Conservation (phyloP, 768 basidiomycete genomes). For the Scleroderma bovista region DNA sequence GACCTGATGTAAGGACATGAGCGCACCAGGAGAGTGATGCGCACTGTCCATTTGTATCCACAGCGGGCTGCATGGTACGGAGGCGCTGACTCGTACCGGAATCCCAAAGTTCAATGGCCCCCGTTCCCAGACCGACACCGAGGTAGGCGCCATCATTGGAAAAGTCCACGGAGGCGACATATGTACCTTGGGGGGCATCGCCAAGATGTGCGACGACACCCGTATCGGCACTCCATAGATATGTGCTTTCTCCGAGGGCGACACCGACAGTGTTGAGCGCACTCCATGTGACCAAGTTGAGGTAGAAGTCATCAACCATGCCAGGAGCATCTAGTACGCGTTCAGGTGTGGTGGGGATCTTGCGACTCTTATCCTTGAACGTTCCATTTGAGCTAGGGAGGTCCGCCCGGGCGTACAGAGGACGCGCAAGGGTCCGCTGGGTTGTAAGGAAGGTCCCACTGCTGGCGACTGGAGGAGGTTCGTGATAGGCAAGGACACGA, state of each 20-base stretch:
- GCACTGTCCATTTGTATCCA: constrained; percentile 50
- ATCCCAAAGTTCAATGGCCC: constrained; percentile 95
- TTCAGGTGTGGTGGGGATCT: constrained; percentile 82
- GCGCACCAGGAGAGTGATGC: constrained; percentile 84
- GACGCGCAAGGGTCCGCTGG: constrained; percentile 72
- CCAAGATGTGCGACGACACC: constrained; percentile 77
- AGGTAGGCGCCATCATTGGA: constrained; percentile 78
- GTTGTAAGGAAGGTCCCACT: constrained; percentile 70
- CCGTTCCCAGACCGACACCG: constrained; percentile 73
- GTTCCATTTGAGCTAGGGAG: constrained; percentile 60
- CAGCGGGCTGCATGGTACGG: constrained; percentile 71
- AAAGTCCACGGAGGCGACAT: constrained; percentile 73
- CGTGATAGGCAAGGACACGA: constrained; percentile 85
- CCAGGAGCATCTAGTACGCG: constrained; percentile 95
- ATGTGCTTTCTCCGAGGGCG: constrained; percentile 79
- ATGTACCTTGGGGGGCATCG: constrained; percentile 69
- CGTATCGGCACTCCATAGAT: constrained; percentile 91
- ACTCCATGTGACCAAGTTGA: constrained; percentile 92
- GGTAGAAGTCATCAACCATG: constrained; percentile 92
- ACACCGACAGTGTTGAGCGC: constrained; percentile 84
- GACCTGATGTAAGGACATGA: constrained; percentile 83
- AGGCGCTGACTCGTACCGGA: constrained; percentile 71
- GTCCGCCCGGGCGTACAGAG: constrained; percentile 66
- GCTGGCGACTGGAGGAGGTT: constrained; percentile 74
- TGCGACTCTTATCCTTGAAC: constrained; percentile 65